phyloP scores from a whole-genome alignment of 2,329 filamentous ascomycete species.

The Aureobasidium sp. region DNA sequence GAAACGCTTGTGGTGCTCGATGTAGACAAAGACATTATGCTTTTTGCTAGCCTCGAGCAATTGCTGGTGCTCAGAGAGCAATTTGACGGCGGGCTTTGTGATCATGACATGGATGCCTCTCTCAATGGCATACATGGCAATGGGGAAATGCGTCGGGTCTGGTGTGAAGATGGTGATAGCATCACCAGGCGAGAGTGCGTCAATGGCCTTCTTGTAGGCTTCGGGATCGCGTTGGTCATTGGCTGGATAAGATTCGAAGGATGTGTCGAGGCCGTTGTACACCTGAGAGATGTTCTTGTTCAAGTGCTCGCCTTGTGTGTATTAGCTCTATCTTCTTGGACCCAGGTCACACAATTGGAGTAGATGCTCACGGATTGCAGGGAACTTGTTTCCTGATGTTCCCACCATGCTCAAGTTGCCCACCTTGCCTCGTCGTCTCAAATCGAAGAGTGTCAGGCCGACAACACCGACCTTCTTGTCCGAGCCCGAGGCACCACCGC shows the following conservation, averaged over 20 bases:
- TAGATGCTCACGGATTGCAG: constrained; percentile 66
- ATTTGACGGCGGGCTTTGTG: constrained; percentile 89
- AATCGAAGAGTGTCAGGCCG: constrained; percentile 80
- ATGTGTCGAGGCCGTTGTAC: constrained; percentile 84
- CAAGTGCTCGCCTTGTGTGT: constrained; percentile 62
- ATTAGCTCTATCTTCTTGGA: not conserved
- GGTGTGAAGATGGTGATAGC: constrained; percentile 96
- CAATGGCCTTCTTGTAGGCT: constrained; percentile 83
- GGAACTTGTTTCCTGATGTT: constrained; percentile 81
- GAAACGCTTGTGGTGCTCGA: constrained; percentile 96
- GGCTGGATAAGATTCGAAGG: constrained; percentile 74
- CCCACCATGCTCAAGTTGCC: constrained; percentile 82
- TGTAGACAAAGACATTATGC: constrained; percentile 78
- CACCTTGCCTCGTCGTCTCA: constrained; percentile 82
- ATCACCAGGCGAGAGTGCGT: constrained; percentile 70
- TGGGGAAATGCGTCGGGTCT: constrained; percentile 86
- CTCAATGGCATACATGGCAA: constrained; percentile 86
- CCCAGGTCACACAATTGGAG: not conserved
- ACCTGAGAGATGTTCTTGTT: constrained; percentile 78
- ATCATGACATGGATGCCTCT: constrained; percentile 83
- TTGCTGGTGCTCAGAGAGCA: constrained; percentile 68
- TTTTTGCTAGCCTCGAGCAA: constrained; percentile 66
- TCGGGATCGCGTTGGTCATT: constrained; percentile 69
- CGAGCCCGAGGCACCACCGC: constrained; percentile 71
- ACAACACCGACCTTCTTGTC: constrained; percentile 97